Evolutionary conservation across 2,329 filamentous ascomycete genomes (phyloP).

Genomic region (Trichoderma citrinoviride): DNA sequence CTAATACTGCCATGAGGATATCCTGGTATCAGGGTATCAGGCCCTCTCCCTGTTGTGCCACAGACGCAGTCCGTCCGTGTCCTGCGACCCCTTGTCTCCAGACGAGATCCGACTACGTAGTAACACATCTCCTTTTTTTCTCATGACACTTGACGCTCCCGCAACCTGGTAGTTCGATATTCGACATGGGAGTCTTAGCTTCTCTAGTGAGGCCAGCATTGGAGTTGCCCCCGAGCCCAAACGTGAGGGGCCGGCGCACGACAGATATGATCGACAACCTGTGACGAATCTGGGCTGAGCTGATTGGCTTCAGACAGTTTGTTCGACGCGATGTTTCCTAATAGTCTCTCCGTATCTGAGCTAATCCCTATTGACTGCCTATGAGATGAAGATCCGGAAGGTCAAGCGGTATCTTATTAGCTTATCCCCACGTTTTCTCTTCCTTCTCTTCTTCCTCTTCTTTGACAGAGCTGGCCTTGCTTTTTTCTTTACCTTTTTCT

Average conservation of each 20-base stretch:
- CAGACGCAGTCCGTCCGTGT: neutral
- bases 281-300: neutral
- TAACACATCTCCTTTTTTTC: neutral
- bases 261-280: neutral
- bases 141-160: neutral
- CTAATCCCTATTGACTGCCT: neutral
- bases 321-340: neutral
- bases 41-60: neutral
- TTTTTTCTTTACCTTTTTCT: slow-evolving; percentile 5
- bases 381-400: slow-evolving; percentile 7
- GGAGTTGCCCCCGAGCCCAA: neutral
- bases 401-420: slow-evolving; percentile 2
- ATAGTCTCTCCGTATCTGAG: neutral
- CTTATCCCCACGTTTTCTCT: slow-evolving; percentile 22
- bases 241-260: slow-evolving; percentile 9
- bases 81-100: slow-evolving; percentile 4
- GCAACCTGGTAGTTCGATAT: neutral
- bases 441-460: slow-evolving; percentile 24
- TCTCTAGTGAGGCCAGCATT: slow-evolving; percentile 3
- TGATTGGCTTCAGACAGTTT: neutral
- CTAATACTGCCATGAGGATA: neutral
- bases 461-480: neutral
- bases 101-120: neutral
- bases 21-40: neutral
- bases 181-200: neutral